phyloP scores from a whole-genome alignment of 768 basidiomycete species.

The Lactifluus pinguis region DNA sequence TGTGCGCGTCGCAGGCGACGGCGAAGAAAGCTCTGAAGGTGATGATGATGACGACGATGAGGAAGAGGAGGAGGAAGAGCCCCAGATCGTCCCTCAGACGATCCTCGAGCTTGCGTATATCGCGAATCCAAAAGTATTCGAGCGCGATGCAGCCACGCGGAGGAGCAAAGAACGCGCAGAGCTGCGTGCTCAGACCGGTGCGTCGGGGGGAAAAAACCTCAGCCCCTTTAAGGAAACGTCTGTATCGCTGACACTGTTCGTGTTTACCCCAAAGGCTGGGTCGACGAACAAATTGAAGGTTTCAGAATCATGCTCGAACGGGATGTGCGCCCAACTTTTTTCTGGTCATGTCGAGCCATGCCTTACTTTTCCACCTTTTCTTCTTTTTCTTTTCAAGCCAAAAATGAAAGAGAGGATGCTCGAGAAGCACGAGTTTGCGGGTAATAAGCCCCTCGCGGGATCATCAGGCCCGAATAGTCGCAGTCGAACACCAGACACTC shows the following conservation, averaged over 20 bases:
- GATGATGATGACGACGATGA: constrained; percentile 27
- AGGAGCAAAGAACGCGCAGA: constrained; percentile 57
- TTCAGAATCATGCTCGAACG: constrained; percentile 87
- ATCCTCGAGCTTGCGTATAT: constrained; percentile 74
- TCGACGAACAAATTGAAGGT: constrained; percentile 83
- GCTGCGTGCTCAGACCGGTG: constrained; percentile 61
- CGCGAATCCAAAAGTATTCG: constrained; percentile 63
- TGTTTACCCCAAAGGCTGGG: constrained; percentile 40
- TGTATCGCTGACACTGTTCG: background rate
- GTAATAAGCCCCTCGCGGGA: constrained; percentile 36
- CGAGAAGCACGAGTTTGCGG: constrained; percentile 67
- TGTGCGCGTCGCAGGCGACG: constrained; percentile 51
- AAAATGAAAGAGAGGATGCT: constrained; percentile 60
- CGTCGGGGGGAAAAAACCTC: constrained; percentile 4
- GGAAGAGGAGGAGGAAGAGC: constrained; percentile 24
- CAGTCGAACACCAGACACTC: constrained; percentile 6
- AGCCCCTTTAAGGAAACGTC: too few species aligned
- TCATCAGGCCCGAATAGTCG: constrained; percentile 4
- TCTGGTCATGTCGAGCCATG: background rate
- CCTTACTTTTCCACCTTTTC: background rate
- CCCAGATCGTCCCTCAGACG: constrained; percentile 35
- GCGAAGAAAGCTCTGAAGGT: constrained; percentile 39
- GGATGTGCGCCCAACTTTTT: constrained; percentile 48
- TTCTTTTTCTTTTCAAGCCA: constrained; percentile 34
- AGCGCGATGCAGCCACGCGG: constrained; percentile 64